Evolutionary conservation across 1,284 basidiomycete species (phyloP), one percentile per base, ranked within the genome.

Genomic region (Salmacisia buchloeana): DNA sequence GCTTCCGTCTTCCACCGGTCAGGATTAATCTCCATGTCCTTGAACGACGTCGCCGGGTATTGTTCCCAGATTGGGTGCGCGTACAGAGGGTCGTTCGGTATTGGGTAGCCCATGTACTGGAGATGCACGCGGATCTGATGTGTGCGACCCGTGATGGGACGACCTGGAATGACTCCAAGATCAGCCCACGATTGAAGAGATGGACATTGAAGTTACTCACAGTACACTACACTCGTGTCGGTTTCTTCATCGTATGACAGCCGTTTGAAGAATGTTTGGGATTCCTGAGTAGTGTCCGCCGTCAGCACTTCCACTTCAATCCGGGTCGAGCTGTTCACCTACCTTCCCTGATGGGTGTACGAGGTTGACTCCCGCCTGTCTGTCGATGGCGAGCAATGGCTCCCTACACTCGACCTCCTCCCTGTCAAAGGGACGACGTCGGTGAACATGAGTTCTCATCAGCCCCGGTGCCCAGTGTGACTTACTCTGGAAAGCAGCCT

Each of bases 41-140:
- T 43, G 36, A 67, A 62, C 3, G 67, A 59, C 23, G 67, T 65
- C 2, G 64, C 62, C 23, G 77, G 72, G 25, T 74, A 69, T 27
- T 71, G 63, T 34, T 60, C 60, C 77, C 77, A 79, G n/a, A 78
- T 68, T n/a, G 66, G 57, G 60, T 79, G 77, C 35, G 67, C 71
- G 69, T 82, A 82, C 56, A 82, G 78, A 13, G 81, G 81, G 52
- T 82, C 81, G 63, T 82, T 82, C 27, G 91, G 90, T 69, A 99
- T 94, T 0, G 96, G 89, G 76, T 91, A 83, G 1, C 96, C 96
- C 57, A 99, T 86, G 77, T 85, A 97, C 81, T 98, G 96, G 1
- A 97, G 85, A 78, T 99, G 96, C 1, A 98, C 94, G 52, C 94
- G 86, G 63, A 96, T 89, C 81, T 97, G 93, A 81, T 97, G 93